Base-by-base conservation (phyloP, 2,329 filamentous ascomycete genomes). In the Pestalotiopsis sp. region DNA sequence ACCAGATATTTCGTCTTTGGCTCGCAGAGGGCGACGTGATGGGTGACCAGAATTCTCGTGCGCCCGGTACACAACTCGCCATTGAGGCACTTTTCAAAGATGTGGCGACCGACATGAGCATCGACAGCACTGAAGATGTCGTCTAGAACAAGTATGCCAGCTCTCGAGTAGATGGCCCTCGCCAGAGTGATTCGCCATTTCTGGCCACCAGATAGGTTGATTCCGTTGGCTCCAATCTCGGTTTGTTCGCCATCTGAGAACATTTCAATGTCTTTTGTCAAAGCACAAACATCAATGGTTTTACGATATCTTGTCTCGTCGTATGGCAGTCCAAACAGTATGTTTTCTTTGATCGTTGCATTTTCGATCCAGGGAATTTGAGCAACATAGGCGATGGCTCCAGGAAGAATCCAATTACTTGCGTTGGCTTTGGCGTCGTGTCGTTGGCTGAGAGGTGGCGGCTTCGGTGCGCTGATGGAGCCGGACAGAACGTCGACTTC, bases 311-410 rank as follows among this genome's bases (percentile, higher is more conserved):
- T 88, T n/a, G 85, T 82, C 68, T 90, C 82, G 67, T 94, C 87
- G 38, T 86, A 87, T 0, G 92, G 92, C 2, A 95, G 82, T 0
- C 92, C 92, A 70, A 95, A 96, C 0, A 93, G 78, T 64, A 96
- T 92, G 73, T 96, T 97, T 59, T 94, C 90, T 68, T 87, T 89
- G 70, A 97, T 90, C 5, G 89, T 92, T 0, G 91, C 92, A 73
- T 95, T 95, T 75, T 95, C 93, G 63, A 96, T 93, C 93, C 93
- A 96, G 0, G 93, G 93, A 7, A 92, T 93, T 76, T 95, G 92
- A 1, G 91, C 88, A 41, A 95, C 91, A 73, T 91, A 95, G 0
- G 93, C 93, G 62, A 94, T 86, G 1, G 91, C 87, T 2, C 86
- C 86, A 7, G 90, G 86, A 17, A 94, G 85, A 59, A 92, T 89